Percentiles rank a stretch among this genome's conserved stretches.
Conservation (phyloP, 805 yeast species). For the Phaffomyces thermotolerans region DNA sequence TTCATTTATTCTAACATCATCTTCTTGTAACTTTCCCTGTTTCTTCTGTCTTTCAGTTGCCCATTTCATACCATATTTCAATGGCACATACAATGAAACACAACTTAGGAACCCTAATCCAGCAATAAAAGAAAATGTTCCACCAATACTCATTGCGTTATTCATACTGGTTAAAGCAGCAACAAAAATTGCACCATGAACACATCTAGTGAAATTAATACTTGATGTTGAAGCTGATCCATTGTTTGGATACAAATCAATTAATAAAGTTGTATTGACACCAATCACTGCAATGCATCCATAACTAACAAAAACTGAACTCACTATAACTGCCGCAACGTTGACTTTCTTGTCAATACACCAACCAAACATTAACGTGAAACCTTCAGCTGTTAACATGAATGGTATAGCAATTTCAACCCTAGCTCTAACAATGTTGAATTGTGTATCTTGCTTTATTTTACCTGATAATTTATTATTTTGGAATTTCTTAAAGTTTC, state of each 20-base stretch:
- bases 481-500: conserved; percentile 24
- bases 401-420: conserved; percentile 42
- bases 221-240: conserved; percentile 72
- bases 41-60: conserved; percentile 17
- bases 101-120: conserved; percentile 33
- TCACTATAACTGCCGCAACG: conserved; percentile 41
- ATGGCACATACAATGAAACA: conserved; percentile 20
- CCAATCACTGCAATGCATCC: conserved; percentile 54
- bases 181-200: conserved; percentile 61
- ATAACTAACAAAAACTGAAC: conserved; percentile 49
- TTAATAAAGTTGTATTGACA: conserved; percentile 55
- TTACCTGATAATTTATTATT: conserved; percentile 18
- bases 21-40: neutral
- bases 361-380: conserved; percentile 65
- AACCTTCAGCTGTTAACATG: conserved; percentile 30
- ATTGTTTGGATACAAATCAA: conserved; percentile 67
- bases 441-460: conserved; percentile 23
- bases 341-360: conserved; percentile 40
- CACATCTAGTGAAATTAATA: conserved; percentile 66
- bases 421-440: conserved; percentile 51
- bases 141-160: conserved; percentile 54
- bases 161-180: conserved; percentile 63
- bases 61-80: conserved; percentile 27
- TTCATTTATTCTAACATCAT: neutral
- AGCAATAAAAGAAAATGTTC: conserved; percentile 69